phyloP scores from a whole-genome alignment of 2,329 filamentous ascomycete species.

The Colletotrichum tamarilloi region DNA sequence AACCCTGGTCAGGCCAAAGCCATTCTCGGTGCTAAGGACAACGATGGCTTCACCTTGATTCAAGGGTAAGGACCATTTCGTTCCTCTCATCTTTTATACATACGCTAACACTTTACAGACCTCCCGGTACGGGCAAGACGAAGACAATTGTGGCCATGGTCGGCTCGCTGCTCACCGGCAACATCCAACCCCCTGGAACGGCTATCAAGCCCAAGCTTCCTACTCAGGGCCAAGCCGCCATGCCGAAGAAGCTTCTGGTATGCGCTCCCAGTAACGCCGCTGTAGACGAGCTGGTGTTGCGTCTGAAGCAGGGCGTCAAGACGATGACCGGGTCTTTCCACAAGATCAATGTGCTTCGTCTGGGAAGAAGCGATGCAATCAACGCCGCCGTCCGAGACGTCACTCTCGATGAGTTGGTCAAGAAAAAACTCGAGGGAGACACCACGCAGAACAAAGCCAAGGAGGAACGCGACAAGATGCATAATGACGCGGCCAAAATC shows the following conservation, averaged over 20 bases:
- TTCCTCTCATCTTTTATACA: slow-evolving; percentile 15
- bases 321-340: slow-evolving; percentile 78
- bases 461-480: slow-evolving; percentile 67
- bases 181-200: slow-evolving; percentile 53
- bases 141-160: slow-evolving; percentile 98
- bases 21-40: slow-evolving; percentile 90
- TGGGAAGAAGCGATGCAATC: slow-evolving; percentile 92
- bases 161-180: slow-evolving; percentile 80
- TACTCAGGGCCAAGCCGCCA: slow-evolving; percentile 47
- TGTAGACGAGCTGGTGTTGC: slow-evolving; percentile 94
- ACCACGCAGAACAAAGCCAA: slow-evolving; percentile 67
- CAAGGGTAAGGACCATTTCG: slow-evolving; percentile 72
- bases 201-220: slow-evolving; percentile 44
- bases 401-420: slow-evolving; percentile 92
- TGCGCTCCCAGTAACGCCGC: slow-evolving; percentile 99
- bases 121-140: slow-evolving; percentile 96
- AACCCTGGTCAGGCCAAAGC: slow-evolving; percentile 92
- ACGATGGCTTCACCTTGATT: slow-evolving; percentile 96
- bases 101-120: slow-evolving; percentile 61
- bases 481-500: slow-evolving; percentile 74
- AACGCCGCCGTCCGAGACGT: slow-evolving; percentile 90
- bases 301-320: slow-evolving; percentile 88
- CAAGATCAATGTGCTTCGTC: slow-evolving; percentile 86
- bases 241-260: slow-evolving; percentile 87
- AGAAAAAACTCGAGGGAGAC: slow-evolving; percentile 73